Conservation (phyloP, 2,329 filamentous ascomycete species). For the Trichoderma arundinaceum region DNA sequence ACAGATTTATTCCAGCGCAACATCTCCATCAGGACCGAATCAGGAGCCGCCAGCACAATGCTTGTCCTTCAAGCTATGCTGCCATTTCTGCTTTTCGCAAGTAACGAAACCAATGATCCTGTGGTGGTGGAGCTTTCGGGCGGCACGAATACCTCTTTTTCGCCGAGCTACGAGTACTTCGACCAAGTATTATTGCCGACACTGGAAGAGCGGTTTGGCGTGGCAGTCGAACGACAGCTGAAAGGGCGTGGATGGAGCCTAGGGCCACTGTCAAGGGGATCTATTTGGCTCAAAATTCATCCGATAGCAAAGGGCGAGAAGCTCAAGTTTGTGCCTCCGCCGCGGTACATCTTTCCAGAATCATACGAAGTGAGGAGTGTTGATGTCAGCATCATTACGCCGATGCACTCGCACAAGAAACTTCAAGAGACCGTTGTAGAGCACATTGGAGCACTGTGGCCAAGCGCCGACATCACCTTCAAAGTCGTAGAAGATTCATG, state of each 20-base stretch:
- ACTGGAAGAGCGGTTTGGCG: conserved; percentile 56
- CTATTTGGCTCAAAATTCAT: conserved; percentile 50
- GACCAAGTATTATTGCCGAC: conserved; percentile 65
- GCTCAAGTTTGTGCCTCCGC: conserved; percentile 46
- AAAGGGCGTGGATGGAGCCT: conserved; percentile 57
- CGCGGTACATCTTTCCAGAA: conserved; percentile 35
- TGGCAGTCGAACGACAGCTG: conserved; percentile 54
- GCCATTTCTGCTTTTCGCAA: conserved; percentile 62
- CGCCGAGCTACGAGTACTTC: conserved; percentile 65
- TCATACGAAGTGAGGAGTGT: conserved; percentile 51
- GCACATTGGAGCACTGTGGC: conserved; percentile 51
- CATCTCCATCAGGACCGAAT: conserved; percentile 57
- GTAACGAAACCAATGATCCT: conserved; percentile 50
- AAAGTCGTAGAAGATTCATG: conserved; percentile 57
- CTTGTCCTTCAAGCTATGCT: conserved; percentile 66
- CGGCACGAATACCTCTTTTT: conserved; percentile 64
- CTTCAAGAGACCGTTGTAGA: conserved; percentile 50
- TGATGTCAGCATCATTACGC: conserved; percentile 59
- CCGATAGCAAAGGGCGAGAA: conserved; percentile 44
- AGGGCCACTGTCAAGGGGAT: conserved; percentile 50
- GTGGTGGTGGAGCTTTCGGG: conserved; percentile 60
- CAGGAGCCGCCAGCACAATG: conserved; percentile 58
- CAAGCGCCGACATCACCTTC: conserved; percentile 52
- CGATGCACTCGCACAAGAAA: conserved; percentile 48
- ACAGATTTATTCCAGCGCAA: conserved; percentile 49